Evolutionary conservation across 2,329 filamentous ascomycete genomes (phyloP), one percentile per base, ranked within the genome.

Genomic region (Claviceps cyperi): DNA sequence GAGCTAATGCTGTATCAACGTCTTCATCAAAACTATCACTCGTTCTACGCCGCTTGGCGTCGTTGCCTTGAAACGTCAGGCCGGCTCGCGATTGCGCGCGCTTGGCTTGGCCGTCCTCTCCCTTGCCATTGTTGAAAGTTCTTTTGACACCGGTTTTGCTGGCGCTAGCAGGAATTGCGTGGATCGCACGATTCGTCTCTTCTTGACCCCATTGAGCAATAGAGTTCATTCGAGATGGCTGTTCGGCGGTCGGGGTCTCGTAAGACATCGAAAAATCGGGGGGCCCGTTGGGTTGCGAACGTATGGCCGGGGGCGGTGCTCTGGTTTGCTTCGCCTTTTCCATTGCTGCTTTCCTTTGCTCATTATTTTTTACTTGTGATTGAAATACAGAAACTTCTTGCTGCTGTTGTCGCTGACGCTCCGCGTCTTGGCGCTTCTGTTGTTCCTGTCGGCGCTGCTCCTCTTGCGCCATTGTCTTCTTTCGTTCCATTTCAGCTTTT

Each of bases 401-500:
- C 51, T 82, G 75, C 55, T 76, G 74, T 50, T 82, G 75, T 55
- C 74, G 77, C 57, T 81, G 78, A 40, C 73, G 74, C 54, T 84
- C 80, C 15, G 70, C 69, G 55, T 87, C 82, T 49, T 77, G 73
- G 50, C 77, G 77, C 28, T 71, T 71, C 55, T 76, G 71, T 53
- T 76, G 70, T 50, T 83, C 79, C 53, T 78, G 74, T 47, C 69
- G 76, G 50, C 71, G 72, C 58, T 84, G 78, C 56, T 86, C 82
- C 53, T 84, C 81, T 56, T 83, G 81, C 17, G 70, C 64, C 5
- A 77, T 79, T 46, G 78, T 78, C 52, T 84, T 77, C 67, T 89
- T 88, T 46, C 84, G 81, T 62, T 94, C 88, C 36, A 85, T 70
- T 58, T 94, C 86, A 15, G 81, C 77, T 66, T 94, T 95, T 38